Base-by-base conservation (phyloP, 2,329 filamentous ascomycete species). In the Furcasterigmium furcatum region DNA sequence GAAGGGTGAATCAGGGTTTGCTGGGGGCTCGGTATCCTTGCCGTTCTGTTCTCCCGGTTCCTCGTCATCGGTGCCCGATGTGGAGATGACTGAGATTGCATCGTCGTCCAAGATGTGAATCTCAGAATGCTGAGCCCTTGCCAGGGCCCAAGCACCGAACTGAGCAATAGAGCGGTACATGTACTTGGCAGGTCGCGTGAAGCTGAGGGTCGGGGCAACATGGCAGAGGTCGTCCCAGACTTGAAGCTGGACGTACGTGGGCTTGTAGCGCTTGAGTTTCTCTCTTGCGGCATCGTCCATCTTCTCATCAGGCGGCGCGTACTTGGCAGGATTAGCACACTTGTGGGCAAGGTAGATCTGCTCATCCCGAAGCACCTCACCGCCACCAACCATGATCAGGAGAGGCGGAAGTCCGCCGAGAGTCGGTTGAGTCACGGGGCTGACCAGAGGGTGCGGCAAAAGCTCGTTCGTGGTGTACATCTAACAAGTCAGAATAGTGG, bases 141-240 rank as follows among this genome's bases (percentile, higher is more conserved):
- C 89, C 19, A 96, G 74, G 1, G 87, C 87, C 91, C 91, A 97
- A 0, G 91, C 90, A 3, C 91, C 87, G 58, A 99, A 97, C 55
- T 96, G 92, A 1, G 94, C 88, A 43, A 96, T 83, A 2, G 89
- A 88, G 40, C 92, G 81, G 62, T 90, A 97, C 91, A 97, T 96
- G 67, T 87, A 88, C 63, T 97, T 97, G 38, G 92, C 94, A 1
- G 94, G 94, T n/a, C 85, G 80, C 0, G 92, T 97, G 63, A 96
- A 97, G 57, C 89, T 95, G n/a, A 97, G 75, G 0, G 91, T 96
- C 1, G 92, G 89, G 1, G 87, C 85, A 6, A 95, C 91, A 60
- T 97, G 92, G 58, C 94, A 97, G 3, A 97, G 72, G 56, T 96
- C 88, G 47, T 97, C 92, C 91, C 92, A 97, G 2, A 97, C 85